These are phyloP conservation scores for Gossypium longicalyx DNA, from an alignment of 345 rosid species.

Conservation along the genomic window DNA sequence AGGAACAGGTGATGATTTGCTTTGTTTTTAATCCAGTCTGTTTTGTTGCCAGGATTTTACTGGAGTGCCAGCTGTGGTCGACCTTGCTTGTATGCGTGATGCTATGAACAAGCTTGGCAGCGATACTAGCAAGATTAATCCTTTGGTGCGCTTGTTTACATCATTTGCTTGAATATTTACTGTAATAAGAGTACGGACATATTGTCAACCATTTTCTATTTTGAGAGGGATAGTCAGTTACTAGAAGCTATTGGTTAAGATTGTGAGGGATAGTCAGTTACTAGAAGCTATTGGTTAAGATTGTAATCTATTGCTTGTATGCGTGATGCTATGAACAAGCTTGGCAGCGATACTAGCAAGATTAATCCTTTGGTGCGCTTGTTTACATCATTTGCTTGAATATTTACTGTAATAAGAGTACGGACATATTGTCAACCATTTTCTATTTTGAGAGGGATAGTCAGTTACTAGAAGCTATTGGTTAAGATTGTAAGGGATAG, in stretches of 20 bases:
- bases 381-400: neutral
- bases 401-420: neutral
- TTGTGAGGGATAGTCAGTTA: no score
- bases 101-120: slow-evolving; percentile 90
- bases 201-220: neutral
- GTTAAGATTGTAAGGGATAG: no score
- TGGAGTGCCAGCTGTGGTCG: slow-evolving; percentile 99
- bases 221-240: neutral
- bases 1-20: neutral
- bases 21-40: slow-evolving; percentile 11
- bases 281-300: no score
- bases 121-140: slow-evolving; percentile 88
- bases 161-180: slow-evolving; percentile 4
- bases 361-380: slow-evolving; percentile 76
- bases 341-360: slow-evolving; percentile 84
- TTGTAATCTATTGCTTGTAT: slow-evolving; percentile 95
- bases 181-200: neutral
- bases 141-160: slow-evolving; percentile 43
- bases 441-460: neutral
- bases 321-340: slow-evolving; percentile 97
- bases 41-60: slow-evolving; percentile 76
- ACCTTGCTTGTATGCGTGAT: slow-evolving; percentile 99
- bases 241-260: neutral
- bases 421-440: neutral
- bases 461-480: neutral